phyloP scores from a whole-genome alignment of 2,329 filamentous ascomycete genomes.

The Colletotrichum spaethianum region DNA sequence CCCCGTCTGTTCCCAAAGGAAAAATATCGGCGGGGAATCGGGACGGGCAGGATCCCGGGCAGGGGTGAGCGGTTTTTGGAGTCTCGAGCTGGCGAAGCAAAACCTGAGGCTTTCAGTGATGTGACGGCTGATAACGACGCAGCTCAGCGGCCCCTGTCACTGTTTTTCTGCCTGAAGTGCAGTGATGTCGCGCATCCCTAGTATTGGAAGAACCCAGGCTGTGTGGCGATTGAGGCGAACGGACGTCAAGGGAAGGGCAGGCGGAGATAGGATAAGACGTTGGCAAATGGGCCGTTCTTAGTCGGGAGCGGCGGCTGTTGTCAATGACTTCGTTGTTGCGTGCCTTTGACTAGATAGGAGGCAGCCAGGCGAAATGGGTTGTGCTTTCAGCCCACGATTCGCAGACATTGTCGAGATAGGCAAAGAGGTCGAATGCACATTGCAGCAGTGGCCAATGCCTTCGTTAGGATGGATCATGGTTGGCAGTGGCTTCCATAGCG shows the following conservation, averaged over 20 bases:
- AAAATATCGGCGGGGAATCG: conserved; percentile 33
- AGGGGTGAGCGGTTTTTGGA: conserved; percentile 15
- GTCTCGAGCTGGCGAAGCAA: background rate
- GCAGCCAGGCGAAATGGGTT: background rate
- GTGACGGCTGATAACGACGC: conserved; percentile 1
- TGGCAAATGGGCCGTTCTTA: background rate
- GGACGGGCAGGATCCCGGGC: conserved; percentile 22
- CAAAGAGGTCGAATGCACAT: background rate
- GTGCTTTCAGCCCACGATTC: background rate
- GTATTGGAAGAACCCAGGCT: background rate
- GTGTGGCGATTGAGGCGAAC: background rate
- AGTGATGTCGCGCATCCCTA: background rate
- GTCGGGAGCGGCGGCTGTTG: background rate
- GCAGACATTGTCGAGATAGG: conserved; percentile 2
- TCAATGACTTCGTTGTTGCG: conserved; percentile 19
- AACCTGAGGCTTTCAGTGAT: background rate
- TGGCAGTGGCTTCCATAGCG: conserved; percentile 12
- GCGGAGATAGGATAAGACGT: conserved; percentile 13
- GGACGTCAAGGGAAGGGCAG: background rate
- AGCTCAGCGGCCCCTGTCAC: too few species aligned
- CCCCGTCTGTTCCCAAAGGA: conserved; percentile 30
- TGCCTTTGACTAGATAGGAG: background rate
- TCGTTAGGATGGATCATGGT: conserved; percentile 3
- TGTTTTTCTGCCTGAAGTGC: background rate
- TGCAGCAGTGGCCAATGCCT: conserved; percentile 17